Conservation (phyloP, 1,284 basidiomycete genomes). For the Laetiporus sulphureus region DNA sequence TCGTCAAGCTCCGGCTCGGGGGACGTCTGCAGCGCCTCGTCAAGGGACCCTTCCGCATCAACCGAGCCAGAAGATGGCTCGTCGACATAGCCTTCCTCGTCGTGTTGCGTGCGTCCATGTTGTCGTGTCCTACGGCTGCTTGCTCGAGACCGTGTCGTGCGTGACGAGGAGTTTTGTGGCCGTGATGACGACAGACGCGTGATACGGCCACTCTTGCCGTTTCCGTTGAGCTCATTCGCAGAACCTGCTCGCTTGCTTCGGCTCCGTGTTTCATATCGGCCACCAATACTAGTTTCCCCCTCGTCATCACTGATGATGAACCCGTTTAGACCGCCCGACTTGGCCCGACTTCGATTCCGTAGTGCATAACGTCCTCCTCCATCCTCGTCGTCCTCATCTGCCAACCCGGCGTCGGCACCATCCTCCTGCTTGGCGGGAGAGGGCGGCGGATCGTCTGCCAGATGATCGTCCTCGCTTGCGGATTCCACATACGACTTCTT, state of each 20-base stretch:
- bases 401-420: constrained; percentile 31
- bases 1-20: constrained; percentile 39
- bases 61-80: constrained; percentile 40
- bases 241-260: constrained; percentile 27
- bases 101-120: constrained; percentile 24
- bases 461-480: constrained; percentile 35
- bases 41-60: constrained; percentile 51
- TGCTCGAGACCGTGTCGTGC: constrained; percentile 11
- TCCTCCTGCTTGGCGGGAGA: constrained; percentile 9
- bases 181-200: constrained; percentile 22
- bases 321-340: constrained; percentile 15
- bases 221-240: constrained; percentile 18
- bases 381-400: constrained; percentile 21
- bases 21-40: constrained; percentile 44
- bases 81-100: constrained; percentile 49
- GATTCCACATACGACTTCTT: constrained; percentile 48
- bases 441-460: neutral
- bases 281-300: constrained; percentile 19
- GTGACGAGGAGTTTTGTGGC: constrained; percentile 10
- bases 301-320: constrained; percentile 48
- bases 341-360: constrained; percentile 10
- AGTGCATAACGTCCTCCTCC: constrained; percentile 21
- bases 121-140: constrained; percentile 21
- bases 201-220: constrained; percentile 16
- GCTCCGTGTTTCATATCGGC: constrained; percentile 31